Conservation (phyloP, 2,329 filamentous ascomycete genomes). For the Sarocladium brachiariae region DNA sequence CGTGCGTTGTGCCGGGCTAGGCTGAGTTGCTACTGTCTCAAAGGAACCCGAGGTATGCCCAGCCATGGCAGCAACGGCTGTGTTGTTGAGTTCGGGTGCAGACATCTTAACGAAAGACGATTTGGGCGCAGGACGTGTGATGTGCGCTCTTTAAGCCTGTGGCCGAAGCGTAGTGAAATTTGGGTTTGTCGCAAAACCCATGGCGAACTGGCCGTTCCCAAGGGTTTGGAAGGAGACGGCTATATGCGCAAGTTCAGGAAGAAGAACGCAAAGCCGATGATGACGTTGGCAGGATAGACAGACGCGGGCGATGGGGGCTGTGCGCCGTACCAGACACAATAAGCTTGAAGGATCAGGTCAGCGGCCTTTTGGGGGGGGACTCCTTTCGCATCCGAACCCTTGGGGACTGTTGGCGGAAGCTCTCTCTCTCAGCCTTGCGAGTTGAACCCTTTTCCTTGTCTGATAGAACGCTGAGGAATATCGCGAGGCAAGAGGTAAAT, state of each 20-base stretch:
- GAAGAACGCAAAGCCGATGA: neutral
- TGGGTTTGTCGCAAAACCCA: neutral
- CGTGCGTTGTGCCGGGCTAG: neutral
- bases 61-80: neutral
- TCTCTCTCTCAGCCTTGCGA: neutral
- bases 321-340: conserved; percentile 7
- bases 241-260: neutral
- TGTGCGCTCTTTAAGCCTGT: too few species aligned
- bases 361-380: too few species aligned
- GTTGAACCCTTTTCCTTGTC: neutral
- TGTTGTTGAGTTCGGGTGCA: neutral
- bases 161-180: neutral
- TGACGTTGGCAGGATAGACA: conserved; percentile 5
- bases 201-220: neutral
- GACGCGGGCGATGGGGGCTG: neutral
- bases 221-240: neutral
- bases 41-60: neutral
- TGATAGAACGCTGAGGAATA: neutral
- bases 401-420: too few species aligned
- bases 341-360: neutral
- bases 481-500: neutral
- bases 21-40: neutral
- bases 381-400: too few species aligned
- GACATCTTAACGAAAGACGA: conserved; percentile 1
- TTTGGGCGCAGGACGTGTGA: too few species aligned